These are phyloP conservation scores for Yamadazyma mexicana DNA, from an alignment of 1,139 yeast genomes.

Conservation along the genomic window DNA sequence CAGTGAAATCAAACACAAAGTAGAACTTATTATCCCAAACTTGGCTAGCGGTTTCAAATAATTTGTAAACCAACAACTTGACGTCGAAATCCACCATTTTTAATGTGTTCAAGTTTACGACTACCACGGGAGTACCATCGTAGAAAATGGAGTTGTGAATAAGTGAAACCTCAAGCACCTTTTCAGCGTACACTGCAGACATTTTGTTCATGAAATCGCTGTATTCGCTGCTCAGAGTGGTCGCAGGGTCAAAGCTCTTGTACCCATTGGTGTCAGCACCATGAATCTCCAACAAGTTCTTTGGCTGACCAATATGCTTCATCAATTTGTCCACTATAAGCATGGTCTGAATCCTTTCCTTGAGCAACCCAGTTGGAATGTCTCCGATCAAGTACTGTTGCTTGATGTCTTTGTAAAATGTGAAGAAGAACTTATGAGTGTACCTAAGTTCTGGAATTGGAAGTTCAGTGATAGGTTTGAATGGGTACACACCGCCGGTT, in stretches of 20 bases:
- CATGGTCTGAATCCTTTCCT: slow-evolving; percentile 23
- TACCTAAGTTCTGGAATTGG: slow-evolving; percentile 53
- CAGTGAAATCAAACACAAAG: slow-evolving; percentile 69
- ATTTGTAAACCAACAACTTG: slow-evolving; percentile 58
- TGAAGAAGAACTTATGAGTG: slow-evolving; percentile 66
- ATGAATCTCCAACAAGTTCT: slow-evolving; percentile 48
- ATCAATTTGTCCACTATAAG: slow-evolving; percentile 30
- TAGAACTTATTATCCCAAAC: slow-evolving; percentile 73
- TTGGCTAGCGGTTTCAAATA: slow-evolving; percentile 68
- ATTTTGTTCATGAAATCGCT: slow-evolving; percentile 76
- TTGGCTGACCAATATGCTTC: slow-evolving; percentile 40
- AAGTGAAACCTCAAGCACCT: slow-evolving; percentile 41
- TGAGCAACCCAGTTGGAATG: slow-evolving; percentile 10
- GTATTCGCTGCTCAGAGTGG: slow-evolving; percentile 43
- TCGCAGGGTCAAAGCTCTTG: slow-evolving; percentile 41
- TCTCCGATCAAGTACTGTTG: slow-evolving; percentile 27
- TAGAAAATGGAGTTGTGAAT: slow-evolving; percentile 64
- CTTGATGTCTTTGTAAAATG: slow-evolving; percentile 58
- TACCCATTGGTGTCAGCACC: slow-evolving; percentile 21
- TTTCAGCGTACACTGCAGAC: slow-evolving; percentile 54
- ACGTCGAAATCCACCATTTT: slow-evolving; percentile 47
- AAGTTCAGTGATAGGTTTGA: slow-evolving; percentile 21
- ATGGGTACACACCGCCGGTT: slow-evolving; percentile 26
- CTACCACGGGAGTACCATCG: slow-evolving; percentile 74
- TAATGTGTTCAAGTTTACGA: slow-evolving; percentile 50